Conservation (phyloP, 78 protist genomes). For the Dictyostelium capitatum region DNA sequence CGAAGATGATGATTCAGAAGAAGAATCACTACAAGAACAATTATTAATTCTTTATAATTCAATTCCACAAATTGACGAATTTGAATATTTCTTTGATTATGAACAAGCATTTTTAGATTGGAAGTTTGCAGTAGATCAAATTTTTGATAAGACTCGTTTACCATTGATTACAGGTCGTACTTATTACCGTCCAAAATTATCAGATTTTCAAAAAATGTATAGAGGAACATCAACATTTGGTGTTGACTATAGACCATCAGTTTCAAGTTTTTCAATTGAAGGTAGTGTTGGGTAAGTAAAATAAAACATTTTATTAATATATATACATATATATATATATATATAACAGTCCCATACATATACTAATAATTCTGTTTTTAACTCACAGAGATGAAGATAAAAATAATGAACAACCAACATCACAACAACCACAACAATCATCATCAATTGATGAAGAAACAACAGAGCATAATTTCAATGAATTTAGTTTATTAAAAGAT, state of each 20-base stretch:
- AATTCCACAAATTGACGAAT: constrained; percentile 73
- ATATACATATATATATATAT: not conserved
- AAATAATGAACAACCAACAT: constrained; percentile 27
- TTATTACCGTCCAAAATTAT: constrained; percentile 37
- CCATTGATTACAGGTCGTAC: constrained; percentile 42
- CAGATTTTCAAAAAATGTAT: constrained; percentile 15
- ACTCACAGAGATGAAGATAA: constrained; percentile 29
- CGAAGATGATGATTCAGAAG: constrained; percentile 26
- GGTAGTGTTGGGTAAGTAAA: constrained; percentile 1
- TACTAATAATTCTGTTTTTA: no score
- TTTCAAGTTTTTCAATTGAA: constrained; percentile 54
- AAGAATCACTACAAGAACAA: constrained; percentile 38
- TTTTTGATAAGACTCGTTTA: constrained; percentile 34
- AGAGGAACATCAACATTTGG: constrained; percentile 42
- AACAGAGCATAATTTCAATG: constrained; percentile 15
- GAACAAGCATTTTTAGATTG: constrained; percentile 68
- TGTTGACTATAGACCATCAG: constrained; percentile 50
- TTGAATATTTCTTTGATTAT: constrained; percentile 65
- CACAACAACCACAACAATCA: no score
- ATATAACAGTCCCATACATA: not conserved
- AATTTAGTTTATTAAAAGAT: constrained; percentile 18
- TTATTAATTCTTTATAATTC: constrained; percentile 37
- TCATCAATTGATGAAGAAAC: constrained; percentile 31
- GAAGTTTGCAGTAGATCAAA: constrained; percentile 57
- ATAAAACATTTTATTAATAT: no score